Base-by-base conservation (phyloP, 257 asterid genomes). In the Nicotiana sylvestris region DNA sequence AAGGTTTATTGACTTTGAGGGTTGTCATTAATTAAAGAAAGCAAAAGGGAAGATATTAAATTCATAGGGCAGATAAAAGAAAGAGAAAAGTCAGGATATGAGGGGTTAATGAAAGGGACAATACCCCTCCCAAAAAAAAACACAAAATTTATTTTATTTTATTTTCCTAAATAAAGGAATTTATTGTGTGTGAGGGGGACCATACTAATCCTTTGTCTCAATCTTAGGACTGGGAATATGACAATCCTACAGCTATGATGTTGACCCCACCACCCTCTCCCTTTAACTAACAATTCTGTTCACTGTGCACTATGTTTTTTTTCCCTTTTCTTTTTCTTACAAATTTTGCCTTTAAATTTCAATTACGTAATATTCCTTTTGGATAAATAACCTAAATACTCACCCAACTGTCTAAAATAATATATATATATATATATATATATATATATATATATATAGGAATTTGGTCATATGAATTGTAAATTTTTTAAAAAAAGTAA, bases 61-160 rank as follows among this genome's bases (percentile, higher is more conserved):
- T 76, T 76, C 80, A 15, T 49, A 49, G 9, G 80, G 46, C 64
- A 74, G 64, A 76, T 32, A 51, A 12, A 58, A 18, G 57, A 9
- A 57, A 68, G 18, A 30, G 77, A 74, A 80, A 83, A 85, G 78
- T 62, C 72, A 61, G 82, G 46, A 32, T 46, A 4, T 53, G 86
- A 82, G 84, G 84, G 88, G 82, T 10, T 35, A 10, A 18, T 37
- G 86, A 80, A 86, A 83, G 82, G 58, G 86, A 86, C 86, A 11
- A 13, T 3, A 80, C 88, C 64, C 7, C 32, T 2, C 43, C 5
- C 55, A 8, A 15, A 16, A 67, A 35, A 57, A 21, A 35, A 57
- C 11, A 39, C 51, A 56, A 27, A 12, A 13, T 5, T n/a, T 70
- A 51, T 67, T 39, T 39, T 43, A 43, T 43, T 76, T 13, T 3